Conservation (phyloP, 2,329 filamentous ascomycete species). For the Fusarium nygamai region DNA sequence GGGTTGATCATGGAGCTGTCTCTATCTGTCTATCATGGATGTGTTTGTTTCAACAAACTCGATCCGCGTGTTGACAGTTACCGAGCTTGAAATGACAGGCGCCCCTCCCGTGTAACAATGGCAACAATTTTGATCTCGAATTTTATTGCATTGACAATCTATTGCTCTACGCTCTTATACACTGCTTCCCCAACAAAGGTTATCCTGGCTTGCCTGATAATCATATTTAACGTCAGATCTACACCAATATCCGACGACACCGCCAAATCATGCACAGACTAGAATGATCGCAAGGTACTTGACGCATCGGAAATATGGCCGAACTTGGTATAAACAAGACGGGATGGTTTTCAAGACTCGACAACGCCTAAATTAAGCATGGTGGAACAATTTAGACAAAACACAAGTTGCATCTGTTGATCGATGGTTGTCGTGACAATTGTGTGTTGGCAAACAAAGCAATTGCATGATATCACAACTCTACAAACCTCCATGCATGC, state of each 20-base stretch:
- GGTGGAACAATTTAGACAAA: conserved; percentile 6
- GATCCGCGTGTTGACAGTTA: conserved; percentile 1
- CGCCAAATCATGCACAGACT: conserved; percentile 34
- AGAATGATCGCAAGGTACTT: conserved; percentile 17
- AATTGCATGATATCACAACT: conserved; percentile 15
- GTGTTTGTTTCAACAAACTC: conserved; percentile 15
- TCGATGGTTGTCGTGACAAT: conserved; percentile 40
- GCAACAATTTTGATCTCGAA: conserved; percentile 3
- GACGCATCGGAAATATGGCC: conserved; percentile 37
- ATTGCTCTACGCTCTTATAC: neutral
- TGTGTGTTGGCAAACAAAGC: conserved; percentile 16
- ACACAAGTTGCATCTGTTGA: conserved; percentile 7
- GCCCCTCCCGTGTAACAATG: conserved; percentile 5
- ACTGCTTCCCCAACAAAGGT: conserved; percentile 1
- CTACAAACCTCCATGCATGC: conserved; percentile 14
- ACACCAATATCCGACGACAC: conserved; percentile 33
- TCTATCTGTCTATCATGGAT: neutral
- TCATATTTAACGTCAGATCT: conserved; percentile 27
- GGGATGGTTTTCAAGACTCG: conserved; percentile 14
- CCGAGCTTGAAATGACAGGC: neutral
- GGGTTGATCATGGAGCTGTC: conserved; percentile 10
- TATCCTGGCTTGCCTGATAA: conserved; percentile 1
- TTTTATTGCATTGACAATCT: neutral
- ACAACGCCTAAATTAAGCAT: conserved; percentile 14
- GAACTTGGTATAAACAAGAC: conserved; percentile 18